Evolutionary conservation across 352 stramenopile species (phyloP), one percentile per base, ranked within the genome.

Genomic region (Paralagenidium karlingii): DNA sequence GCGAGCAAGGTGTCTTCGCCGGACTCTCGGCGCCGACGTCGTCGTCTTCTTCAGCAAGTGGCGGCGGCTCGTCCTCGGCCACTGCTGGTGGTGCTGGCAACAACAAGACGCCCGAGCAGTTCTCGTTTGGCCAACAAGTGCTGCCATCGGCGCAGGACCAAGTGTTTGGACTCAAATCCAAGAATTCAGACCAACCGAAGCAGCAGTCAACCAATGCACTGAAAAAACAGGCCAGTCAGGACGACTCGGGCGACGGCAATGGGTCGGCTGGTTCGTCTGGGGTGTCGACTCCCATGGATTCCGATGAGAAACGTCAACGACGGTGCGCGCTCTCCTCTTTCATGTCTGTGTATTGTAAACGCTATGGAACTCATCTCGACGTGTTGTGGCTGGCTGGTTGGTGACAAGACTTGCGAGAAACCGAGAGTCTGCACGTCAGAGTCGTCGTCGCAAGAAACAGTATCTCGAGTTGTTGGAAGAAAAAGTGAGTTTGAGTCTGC

Each of bases 381-480:
- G 32, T 29, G 38, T 32, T 10, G 15, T 21, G 22, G 19, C 5
- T 34, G 10, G 1, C 3, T 36, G 30, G 16, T 36, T 13, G 40
- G 8, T 45, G 11, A 11, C 18, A n/a, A 76, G 70, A 34, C 50
- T 92, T 12, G 78, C 77, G 29, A 63, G 79, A 34, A 93, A 93
- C 53, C 71, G 79, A n/a, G 79, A 93, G 55, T 93, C 79, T 3
- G 79, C 79, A 5, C 74, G 79, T 25, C 79, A 93, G 53, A 93
- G 79, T 47, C 79, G 79, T 12, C 76, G 79, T 34, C 76, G 79
- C 24, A 93, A 93, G 67, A 93, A 93, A 39, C 79, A 93, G 51
- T 93, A 93, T 37, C 39, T 93, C 24, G 79, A 93, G 53, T 50
- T 93, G 18, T 49, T 93, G 6, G 79, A 93, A 56, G 79, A 90